Conservation (phyloP, 2,329 filamentous ascomycete species). For the Botryotinia narcissicola region DNA sequence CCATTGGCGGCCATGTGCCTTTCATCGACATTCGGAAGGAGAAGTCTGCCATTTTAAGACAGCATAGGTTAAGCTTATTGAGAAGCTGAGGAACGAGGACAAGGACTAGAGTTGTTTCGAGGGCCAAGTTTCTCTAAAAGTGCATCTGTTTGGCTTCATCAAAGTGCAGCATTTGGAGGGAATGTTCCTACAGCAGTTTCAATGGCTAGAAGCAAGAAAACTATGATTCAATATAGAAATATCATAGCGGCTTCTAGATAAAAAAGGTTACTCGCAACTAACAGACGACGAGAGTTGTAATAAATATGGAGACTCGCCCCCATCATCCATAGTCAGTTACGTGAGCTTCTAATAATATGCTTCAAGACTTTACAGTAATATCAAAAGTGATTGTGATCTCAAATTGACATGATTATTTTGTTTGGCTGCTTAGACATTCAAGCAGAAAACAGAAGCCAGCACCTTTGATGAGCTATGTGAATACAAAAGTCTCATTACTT, state of each 20-base stretch:
- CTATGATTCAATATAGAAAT: accelerated
- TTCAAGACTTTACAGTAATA: neutral
- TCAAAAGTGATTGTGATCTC: neutral
- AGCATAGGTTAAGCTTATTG: neutral
- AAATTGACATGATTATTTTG: neutral
- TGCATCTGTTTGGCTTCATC: neutral
- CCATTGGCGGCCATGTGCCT: neutral
- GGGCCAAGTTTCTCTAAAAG: neutral
- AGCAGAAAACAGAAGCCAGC: neutral
- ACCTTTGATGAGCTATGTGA: neutral
- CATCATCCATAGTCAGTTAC: neutral
- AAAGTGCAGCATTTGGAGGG: neutral
- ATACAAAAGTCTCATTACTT: too few relatives aligned
- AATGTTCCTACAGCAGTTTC: neutral
- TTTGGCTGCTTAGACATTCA: neutral
- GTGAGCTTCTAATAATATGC: neutral
- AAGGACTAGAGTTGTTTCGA: neutral
- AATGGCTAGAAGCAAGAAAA: neutral
- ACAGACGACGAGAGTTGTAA: neutral
- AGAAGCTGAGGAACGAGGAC: neutral
- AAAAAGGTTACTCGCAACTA: neutral
- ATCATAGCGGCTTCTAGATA: neutral
- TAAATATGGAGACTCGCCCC: neutral
- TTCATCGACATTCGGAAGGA: neutral
- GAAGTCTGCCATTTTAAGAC: neutral